Evolutionary conservation across 164 flowering plant species (phyloP).

Genomic region (Annona cherimola): DNA sequence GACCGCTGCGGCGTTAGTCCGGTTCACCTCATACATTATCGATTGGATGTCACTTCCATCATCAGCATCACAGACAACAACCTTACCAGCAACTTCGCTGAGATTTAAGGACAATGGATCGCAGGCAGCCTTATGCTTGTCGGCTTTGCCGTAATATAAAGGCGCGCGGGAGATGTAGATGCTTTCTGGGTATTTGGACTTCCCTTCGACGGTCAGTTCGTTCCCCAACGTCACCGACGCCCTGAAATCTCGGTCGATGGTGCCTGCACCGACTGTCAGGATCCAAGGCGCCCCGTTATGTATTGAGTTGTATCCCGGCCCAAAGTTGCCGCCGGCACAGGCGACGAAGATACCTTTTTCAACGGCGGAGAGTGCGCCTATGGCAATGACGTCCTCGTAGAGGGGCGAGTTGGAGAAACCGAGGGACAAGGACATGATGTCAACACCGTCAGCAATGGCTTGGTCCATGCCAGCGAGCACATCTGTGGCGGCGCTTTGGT

Average conservation of each 20-base stretch:
- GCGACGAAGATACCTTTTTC: too few species aligned
- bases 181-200: constrained; percentile 23
- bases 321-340: too few species aligned
- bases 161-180: constrained; percentile 15
- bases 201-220: constrained; percentile 13
- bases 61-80: constrained; percentile 20
- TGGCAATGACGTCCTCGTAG: neutral
- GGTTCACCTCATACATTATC: constrained; percentile 17
- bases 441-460: constrained; percentile 71
- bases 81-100: constrained; percentile 23
- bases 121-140: constrained; percentile 14
- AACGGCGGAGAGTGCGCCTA: constrained; percentile 7
- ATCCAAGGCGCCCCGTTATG: constrained; percentile 36
- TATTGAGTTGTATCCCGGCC: neutral
- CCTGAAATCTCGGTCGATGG: constrained; percentile 19
- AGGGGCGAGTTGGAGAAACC: constrained; percentile 21
- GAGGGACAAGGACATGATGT: constrained; percentile 72
- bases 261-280: constrained; percentile 29
- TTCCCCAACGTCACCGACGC: constrained; percentile 16
- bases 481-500: constrained; percentile 71
- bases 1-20: constrained; percentile 22
- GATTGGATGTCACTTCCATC: neutral
- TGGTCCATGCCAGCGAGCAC: constrained; percentile 72
- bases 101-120: constrained; percentile 7
- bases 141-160: constrained; percentile 20